These are phyloP conservation scores for Flaveria linearis DNA, from an alignment of 129 eudicot species.

Conservation along the genomic window DNA sequence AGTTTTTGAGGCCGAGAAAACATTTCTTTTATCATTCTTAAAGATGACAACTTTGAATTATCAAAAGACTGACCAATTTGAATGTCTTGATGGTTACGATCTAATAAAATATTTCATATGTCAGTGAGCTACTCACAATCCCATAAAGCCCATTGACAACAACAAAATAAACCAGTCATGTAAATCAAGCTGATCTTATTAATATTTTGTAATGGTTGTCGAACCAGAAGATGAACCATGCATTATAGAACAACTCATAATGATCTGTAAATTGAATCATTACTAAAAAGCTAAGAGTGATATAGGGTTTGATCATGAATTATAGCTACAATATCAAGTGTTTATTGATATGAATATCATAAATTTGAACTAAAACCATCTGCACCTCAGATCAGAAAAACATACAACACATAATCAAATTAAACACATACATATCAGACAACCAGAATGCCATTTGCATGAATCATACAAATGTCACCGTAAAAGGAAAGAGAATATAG, in stretches of 20 bases:
- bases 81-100: no score
- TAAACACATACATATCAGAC: conserved; percentile 7
- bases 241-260: neutral
- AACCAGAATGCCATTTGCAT: neutral
- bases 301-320: no score
- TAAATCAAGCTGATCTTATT: conserved; percentile 3
- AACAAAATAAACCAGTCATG: conserved; percentile 6
- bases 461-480: conserved; percentile 4
- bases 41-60: no score
- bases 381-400: conserved; percentile 13
- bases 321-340: no score
- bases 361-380: conserved; percentile 11
- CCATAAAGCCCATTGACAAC: neutral
- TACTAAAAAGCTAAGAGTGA: neutral
- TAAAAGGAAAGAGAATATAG: neutral
- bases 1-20: conserved; percentile 15
- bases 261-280: neutral
- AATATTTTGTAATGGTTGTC: neutral
- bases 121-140: neutral
- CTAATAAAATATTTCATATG: neutral
- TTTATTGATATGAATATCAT: neutral
- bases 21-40: conserved; percentile 1
- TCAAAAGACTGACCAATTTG: no score
- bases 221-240: neutral
- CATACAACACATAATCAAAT: conserved; percentile 3